A percentile compares a stretch with the other conserved stretches of the same genome.
phyloP scores from a whole-genome alignment of 140 eudicot genomes.

The Bidens hawaiensis region DNA sequence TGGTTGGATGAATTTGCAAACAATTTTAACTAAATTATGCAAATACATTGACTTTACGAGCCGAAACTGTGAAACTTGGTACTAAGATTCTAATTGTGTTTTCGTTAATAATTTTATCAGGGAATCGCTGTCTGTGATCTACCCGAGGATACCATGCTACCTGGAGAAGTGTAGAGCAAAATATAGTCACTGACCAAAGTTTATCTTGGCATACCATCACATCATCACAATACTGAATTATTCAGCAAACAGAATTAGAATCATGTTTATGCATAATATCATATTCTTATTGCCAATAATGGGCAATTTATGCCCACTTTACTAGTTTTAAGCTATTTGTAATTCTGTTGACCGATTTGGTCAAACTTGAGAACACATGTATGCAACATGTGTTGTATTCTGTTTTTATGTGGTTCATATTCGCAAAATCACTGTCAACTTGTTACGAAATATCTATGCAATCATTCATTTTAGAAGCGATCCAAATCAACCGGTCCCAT shows the following conservation, averaged over 20 bases:
- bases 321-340: conserved; percentile 15
- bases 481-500: not conserved
- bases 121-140: conserved; percentile 94
- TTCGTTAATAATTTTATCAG: conserved; percentile 31
- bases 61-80: not conserved
- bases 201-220: conserved; percentile 5
- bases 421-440: not conserved
- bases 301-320: conserved; percentile 15
- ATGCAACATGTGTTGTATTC: conserved; percentile 1
- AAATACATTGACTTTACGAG: not conserved
- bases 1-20: not conserved
- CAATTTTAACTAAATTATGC: not conserved
- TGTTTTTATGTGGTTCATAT: not conserved
- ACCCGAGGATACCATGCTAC: conserved; percentile 95
- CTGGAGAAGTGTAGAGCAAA: conserved; percentile 76
- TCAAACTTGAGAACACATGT: conserved; percentile 8
- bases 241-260: conserved; percentile 20
- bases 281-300: conserved; percentile 17
- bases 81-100: not conserved
- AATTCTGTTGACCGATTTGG: conserved; percentile 16
- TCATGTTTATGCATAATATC: conserved; percentile 17
- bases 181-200: not conserved
- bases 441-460: not conserved
- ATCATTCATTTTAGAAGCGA: not conserved
- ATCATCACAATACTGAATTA: conserved; percentile 12